Base-by-base conservation (phyloP, 1,284 basidiomycete genomes). In the Thecaphora thlaspeos region DNA sequence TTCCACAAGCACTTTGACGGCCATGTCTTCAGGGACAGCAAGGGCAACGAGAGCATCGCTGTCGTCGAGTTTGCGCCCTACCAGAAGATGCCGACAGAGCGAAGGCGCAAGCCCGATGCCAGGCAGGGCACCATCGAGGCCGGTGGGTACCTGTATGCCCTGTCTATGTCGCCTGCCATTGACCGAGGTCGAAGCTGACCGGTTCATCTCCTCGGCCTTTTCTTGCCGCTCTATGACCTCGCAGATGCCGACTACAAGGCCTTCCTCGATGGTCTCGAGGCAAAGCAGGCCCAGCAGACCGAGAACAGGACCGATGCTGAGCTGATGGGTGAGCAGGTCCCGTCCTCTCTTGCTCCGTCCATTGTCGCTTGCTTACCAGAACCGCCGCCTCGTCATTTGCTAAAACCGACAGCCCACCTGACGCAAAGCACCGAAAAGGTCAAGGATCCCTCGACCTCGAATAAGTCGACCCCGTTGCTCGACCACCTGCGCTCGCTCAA, bases 41-140 rank as follows among this genome's bases (percentile, higher is more conserved):
- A 88, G 63, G 93, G 93, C 11, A 88, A 87, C 70, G 90, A 94
- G 73, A 89, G 85, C 3, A 83, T 87, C 50, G 91, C 90, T 1
- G 82, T 95, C 1, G 91, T 98, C 2, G 94, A 98, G 79, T 96
- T 89, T 73, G 89, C 94, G 0, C 91, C 92, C 0, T 90, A 87
- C 61, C 92, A 93, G 77, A 95, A 91, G 78, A 80, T 88, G 2
- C 88, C 90, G 0, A 75, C 82, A 0, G 86, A 87, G 60, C 24
- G 46, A 19, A 87, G 87, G 78, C 85, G 83, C 77, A 92, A 90
- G 77, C 73, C 77, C 0, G 89, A 91, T 69, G 81, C 82, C 18
- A 81, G 87, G 41, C 84, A 84, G 55, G 87, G 83, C 2, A 90
- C 89, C 0, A 89, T 91, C 52, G 87, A 90, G 68, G 84, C 87